Percentiles rank a stretch among this genome's conserved stretches.
These are phyloP conservation scores for Protomyces arabidopsidicola DNA, from an alignment of 1,139 yeast species.

Conservation along the genomic window DNA sequence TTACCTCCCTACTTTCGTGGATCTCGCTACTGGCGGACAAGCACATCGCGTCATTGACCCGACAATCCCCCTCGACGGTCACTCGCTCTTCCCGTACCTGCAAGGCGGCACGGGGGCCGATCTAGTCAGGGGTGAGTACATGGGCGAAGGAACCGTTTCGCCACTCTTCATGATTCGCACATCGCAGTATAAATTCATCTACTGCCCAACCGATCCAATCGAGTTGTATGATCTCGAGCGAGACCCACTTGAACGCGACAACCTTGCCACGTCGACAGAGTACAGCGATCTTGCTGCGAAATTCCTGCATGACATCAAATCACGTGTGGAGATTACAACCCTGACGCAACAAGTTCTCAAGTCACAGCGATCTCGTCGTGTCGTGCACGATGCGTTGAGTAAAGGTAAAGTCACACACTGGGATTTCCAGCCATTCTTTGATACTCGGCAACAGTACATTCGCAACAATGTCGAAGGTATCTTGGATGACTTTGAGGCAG, in stretches of 20 bases:
- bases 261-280: constrained; percentile 8
- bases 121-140: constrained; percentile 20
- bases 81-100: constrained; percentile 15
- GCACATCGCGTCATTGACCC: constrained; percentile 12
- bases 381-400: constrained; percentile 20
- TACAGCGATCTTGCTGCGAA: constrained; percentile 18
- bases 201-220: constrained; percentile 23
- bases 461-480: constrained; percentile 22
- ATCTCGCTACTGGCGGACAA: constrained; percentile 21
- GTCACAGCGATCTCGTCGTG: constrained; percentile 23
- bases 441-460: constrained; percentile 8
- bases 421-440: constrained; percentile 27
- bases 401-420: constrained; percentile 25
- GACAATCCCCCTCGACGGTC: constrained; percentile 15
- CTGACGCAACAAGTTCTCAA: constrained; percentile 11
- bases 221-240: constrained; percentile 19
- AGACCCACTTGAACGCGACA: constrained; percentile 11
- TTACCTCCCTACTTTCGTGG: constrained; percentile 24
- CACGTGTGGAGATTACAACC: constrained; percentile 4
- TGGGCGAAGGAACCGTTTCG: constrained; percentile 25
- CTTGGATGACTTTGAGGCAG: constrained; percentile 22
- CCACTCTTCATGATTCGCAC: constrained; percentile 25
- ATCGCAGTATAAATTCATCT: constrained; percentile 24
- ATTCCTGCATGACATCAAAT: constrained; percentile 15
- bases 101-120: constrained; percentile 20